Base-by-base conservation (phyloP, 208 protist species). In the Trypanosoma congolense region DNA sequence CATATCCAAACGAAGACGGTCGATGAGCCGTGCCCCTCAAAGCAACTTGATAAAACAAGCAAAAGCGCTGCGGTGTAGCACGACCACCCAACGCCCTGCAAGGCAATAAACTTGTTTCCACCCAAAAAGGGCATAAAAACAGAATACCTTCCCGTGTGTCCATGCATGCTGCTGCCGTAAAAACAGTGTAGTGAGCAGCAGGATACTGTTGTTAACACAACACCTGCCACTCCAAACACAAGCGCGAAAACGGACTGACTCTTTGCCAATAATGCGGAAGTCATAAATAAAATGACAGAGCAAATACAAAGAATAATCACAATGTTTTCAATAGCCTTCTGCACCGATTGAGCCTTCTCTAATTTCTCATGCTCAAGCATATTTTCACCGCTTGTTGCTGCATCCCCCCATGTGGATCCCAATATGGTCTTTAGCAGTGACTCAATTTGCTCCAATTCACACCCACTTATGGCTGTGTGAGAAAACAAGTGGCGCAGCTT, bases 101-200 rank as follows among this genome's bases (percentile, higher is more conserved):
- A 52, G 12, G 69, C 33, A 1, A 88, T 71, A 65, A 88, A 92
- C 1, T 31, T 52, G 2, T 59, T 31, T 4, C 84, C 84, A 30
- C 80, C 85, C 1, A 55, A 66, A 49, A 89, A 90, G 2, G 85
- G 80, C 82, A 90, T 93, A 66, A 86, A 85, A 53, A 73, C 72
- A 9, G 50, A 61, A 54, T 84, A 89, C 16, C 43, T 28, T 3
- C 65, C 67, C 1, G 71, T 75, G 21, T 46, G 61, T 18, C 59
- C 48, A 56, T 92, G 80, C 50, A 87, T 41, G 31, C 70, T 73
- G 2, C 43, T 65, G 22, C 83, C 83, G 52, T 85, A 86, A 6
- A 85, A 53, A 49, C 60, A 73, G 31, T 92, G 83, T 29, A 80
- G 47, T 28, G 71, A 70, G 24, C 70, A 58, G 61, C 77, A 92